These are phyloP conservation scores for Solanum okadae DNA, from an alignment of 257 asterid species.

Conservation along the genomic window DNA sequence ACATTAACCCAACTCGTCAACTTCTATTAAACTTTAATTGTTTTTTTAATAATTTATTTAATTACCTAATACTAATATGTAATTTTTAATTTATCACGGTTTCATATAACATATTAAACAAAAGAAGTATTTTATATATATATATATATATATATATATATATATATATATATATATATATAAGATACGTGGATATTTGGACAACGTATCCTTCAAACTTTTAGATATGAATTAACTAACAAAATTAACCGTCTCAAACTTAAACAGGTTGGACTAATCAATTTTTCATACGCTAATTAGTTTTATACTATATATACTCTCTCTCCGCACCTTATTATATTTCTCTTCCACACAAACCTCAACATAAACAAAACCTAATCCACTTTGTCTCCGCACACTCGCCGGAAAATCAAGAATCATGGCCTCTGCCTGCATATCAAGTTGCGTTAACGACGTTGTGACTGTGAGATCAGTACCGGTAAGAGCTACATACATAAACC, in stretches of 20 bases:
- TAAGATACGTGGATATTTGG: background rate
- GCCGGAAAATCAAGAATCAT: background rate
- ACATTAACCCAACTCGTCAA: too few species aligned
- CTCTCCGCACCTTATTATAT: background rate
- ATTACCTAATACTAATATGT: too few species aligned
- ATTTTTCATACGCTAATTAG: background rate
- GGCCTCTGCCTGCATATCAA: constrained; percentile 48
- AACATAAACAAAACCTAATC: background rate
- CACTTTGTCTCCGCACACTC: background rate
- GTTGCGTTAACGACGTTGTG: constrained; percentile 28
- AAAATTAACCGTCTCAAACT: background rate
- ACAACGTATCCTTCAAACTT: background rate
- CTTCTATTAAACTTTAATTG: too few species aligned
- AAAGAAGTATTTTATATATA: too few species aligned
- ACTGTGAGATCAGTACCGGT: constrained; percentile 33
- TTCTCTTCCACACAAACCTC: background rate
- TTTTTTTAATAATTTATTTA: too few species aligned
- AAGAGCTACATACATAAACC: constrained; percentile 59
- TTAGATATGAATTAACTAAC: background rate
- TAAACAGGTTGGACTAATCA: background rate
- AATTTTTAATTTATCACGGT: too few species aligned
- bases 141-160: too few species aligned
- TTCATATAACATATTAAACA: too few species aligned
- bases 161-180: too few species aligned
- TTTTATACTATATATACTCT: background rate